Base-by-base conservation (phyloP, 768 basidiomycete genomes). In the Suillus weaverae region DNA sequence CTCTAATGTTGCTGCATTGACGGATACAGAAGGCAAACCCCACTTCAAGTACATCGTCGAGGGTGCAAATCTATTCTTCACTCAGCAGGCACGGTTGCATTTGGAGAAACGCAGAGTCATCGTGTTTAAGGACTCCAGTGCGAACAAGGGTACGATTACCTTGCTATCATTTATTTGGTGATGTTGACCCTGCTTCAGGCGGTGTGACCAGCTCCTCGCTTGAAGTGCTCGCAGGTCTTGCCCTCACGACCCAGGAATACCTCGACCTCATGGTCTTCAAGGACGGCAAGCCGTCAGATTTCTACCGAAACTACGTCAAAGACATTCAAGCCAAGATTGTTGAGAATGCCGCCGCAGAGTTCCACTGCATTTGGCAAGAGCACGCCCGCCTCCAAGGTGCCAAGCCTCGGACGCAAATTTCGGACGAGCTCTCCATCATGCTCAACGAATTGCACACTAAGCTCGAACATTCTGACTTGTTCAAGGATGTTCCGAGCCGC, bases 11-110 rank as follows among this genome's bases (percentile, higher is more conserved):
- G 85, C 90, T 53, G 89, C 89, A 14, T 84, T 99, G 61, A 83
- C 94, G 60, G 97, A 99, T 69, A 78, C 87, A 3, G 97, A 99
- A 67, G 97, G 96, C 71, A 97, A 97, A 76, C 91, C 95, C 11
- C 90, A 97, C 81, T 99, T 94, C 90, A 98, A 97, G 81, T 96
- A 94, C 76, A 86, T 97, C 70, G 90, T 97, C 59, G 95, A 97
- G 77, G 97, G 97, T 63, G 97, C 97, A 67, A 99, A 99, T 79
- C 77, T 99, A 69, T 99, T 99, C 87, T 83, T 98, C 73, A 94
- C 95, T 1, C 97, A 98, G 72, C 94, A 97, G 79, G 95, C 97
- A 9, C 91, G 97, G 60, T 80, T 99, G 22, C 89, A 85, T 75
- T 85, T 99, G 65, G 97, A 99, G 84, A 97, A 93, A 81, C 89